Evolutionary conservation across 176 grass and related monocot genomes (phyloP).

Genomic region (Eleusine indica): DNA sequence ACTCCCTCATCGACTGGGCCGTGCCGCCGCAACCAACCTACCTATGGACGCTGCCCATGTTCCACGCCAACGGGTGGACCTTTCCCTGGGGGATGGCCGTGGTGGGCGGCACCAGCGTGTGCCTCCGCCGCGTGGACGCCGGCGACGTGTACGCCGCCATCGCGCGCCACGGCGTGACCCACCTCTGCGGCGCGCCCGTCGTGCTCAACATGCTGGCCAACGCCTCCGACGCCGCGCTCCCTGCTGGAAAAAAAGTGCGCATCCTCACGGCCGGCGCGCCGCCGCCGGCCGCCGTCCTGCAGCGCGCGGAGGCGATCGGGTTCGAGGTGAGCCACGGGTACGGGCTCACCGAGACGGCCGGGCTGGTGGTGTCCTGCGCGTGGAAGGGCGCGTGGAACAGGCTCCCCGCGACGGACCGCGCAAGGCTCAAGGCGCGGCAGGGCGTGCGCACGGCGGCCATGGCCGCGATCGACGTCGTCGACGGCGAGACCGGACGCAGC

Average conservation of each 20-base stretch:
- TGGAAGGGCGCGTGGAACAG: conserved; percentile 79
- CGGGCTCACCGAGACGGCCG: conserved; percentile 73
- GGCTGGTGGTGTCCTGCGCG: conserved; percentile 58
- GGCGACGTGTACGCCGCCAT: conserved; percentile 51
- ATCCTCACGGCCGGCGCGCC: conserved; percentile 79
- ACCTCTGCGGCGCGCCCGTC: conserved; percentile 88
- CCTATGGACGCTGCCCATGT: conserved; percentile 93
- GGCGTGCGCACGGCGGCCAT: conserved; percentile 60
- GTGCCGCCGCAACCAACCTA: conserved; percentile 61
- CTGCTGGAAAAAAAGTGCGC: conserved; percentile 49
- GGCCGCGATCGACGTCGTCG: conserved; percentile 55
- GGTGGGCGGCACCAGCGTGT: conserved; percentile 79
- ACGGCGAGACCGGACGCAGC: conserved; percentile 49
- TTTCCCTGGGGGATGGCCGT: conserved; percentile 83
- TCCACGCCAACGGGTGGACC: conserved; percentile 92
- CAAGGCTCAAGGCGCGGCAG: conserved; percentile 75
- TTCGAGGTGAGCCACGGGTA: conserved; percentile 81
- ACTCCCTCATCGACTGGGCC: conserved; percentile 60
- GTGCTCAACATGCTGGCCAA: conserved; percentile 92
- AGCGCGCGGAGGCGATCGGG: conserved; percentile 64
- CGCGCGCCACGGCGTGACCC: conserved; percentile 44
- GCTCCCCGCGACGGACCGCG: conserved; percentile 63
- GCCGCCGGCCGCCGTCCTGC: conserved; percentile 65
- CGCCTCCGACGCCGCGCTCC: conserved; percentile 33
- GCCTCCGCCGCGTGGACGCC: conserved; percentile 71